Evolutionary conservation across 768 basidiomycete species (phyloP), one percentile per base, ranked within the genome.

Genomic region (Pleurotus citrinopileatus): DNA sequence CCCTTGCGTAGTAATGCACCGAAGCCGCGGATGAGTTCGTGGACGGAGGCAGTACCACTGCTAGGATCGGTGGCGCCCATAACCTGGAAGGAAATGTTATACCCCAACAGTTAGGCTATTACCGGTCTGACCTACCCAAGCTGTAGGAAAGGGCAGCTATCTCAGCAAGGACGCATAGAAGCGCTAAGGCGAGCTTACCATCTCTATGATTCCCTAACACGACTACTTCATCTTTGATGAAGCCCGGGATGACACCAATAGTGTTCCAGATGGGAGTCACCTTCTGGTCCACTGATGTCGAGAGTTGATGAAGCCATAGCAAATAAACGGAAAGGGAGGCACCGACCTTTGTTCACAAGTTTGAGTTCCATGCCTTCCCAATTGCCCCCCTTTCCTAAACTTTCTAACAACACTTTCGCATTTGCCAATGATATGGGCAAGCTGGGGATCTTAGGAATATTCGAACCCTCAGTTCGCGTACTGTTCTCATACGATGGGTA

Each of bases 351-450:
- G 65, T 89, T 91, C 20, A 79, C 74, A 9, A 91, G 67, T 52
- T 73, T 73, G 20, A 89, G 71, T 9, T 71, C 71, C 13, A 68
- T 72, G 46, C 77, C 70, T 10, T 63, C 56, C 52, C 57, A 64
- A 63, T 68, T 23, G 55, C 77, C 78, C 10, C 70, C 67, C 9
- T 79, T 74, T 36, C 72, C 64, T 22, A 84, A 65, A 47, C 77
- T 73, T 42, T 73, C 63, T 27, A 88, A 65, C 3, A 91, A 67
- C 7, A 77, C 75, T 48, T 81, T 65, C 0, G 85, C 87, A 57
- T 87, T 89, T 23, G 73, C 70, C 73, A 83, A 87, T 2, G 81
- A 83, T 54, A 90, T 78, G 0, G 88, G 88, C 10, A 89, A 63
- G 55, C 82, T 84, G 0, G 84, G 82, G 55, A 86, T 84, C 10